Conservation (phyloP, 2,329 filamentous ascomycete genomes). For the Venturia aucupariae region DNA sequence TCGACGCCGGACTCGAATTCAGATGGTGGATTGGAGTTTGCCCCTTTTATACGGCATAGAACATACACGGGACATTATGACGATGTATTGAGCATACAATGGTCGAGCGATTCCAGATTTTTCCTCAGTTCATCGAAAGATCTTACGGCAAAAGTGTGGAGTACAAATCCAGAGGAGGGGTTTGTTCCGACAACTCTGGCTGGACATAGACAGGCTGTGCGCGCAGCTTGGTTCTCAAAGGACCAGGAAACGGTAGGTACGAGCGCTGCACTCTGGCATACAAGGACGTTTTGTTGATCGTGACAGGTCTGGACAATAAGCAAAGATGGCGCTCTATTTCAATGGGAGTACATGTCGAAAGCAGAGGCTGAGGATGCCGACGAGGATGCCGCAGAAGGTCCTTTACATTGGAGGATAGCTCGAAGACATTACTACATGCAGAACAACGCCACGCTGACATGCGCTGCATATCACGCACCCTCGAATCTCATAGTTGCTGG, state of each 20-base stretch:
- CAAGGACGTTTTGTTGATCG: slow-evolving; percentile 5
- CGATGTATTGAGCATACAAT: slow-evolving; percentile 74
- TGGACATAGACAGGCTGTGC: slow-evolving; percentile 81
- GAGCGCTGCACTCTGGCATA: neutral
- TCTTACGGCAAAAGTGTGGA: slow-evolving; percentile 91
- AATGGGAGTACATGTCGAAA: slow-evolving; percentile 72
- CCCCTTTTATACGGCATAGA: slow-evolving; percentile 83
- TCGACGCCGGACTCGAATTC: slow-evolving; percentile 72
- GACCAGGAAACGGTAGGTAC: slow-evolving; percentile 66
- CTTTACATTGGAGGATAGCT: slow-evolving; percentile 82
- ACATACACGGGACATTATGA: slow-evolving; percentile 86
- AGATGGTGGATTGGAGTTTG: slow-evolving; percentile 83
- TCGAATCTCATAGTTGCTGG: slow-evolving; percentile 92
- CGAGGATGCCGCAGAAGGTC: slow-evolving; percentile 41
- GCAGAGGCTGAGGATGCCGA: slow-evolving; percentile 45
- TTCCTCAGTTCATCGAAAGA: slow-evolving; percentile 90
- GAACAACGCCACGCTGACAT: slow-evolving; percentile 74
- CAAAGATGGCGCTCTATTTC: slow-evolving; percentile 92
- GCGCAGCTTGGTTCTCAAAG: slow-evolving; percentile 94
- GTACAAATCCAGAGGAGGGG: slow-evolving; percentile 72
- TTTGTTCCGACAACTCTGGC: slow-evolving; percentile 85
- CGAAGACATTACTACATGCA: slow-evolving; percentile 92
- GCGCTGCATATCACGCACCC: slow-evolving; percentile 77
- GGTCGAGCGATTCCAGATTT: slow-evolving; percentile 94
- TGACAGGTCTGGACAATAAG: slow-evolving; percentile 78